phyloP scores from a whole-genome alignment of 805 yeast genomes.

The Candida fluviatilis region DNA sequence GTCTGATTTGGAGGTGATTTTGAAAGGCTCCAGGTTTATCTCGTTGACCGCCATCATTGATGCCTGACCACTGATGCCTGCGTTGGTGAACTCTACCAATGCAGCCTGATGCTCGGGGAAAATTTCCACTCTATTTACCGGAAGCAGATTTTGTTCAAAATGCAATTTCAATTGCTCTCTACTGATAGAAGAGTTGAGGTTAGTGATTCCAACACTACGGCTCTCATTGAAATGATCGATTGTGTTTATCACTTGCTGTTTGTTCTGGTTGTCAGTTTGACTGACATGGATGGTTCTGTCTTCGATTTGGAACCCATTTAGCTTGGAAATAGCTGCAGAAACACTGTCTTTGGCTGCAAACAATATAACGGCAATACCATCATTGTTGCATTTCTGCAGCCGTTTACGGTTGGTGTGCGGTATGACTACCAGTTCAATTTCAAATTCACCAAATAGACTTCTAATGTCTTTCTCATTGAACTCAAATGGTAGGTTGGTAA shows the following conservation, averaged over 20 bases:
- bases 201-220: constrained; percentile 17
- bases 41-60: constrained; percentile 32
- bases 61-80: constrained; percentile 49
- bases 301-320: constrained; percentile 39
- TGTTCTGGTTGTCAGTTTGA: constrained; percentile 20
- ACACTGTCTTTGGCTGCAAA: constrained; percentile 46
- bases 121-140: constrained; percentile 39
- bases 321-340: constrained; percentile 32
- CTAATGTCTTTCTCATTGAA: constrained; percentile 36
- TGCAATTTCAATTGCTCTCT: constrained; percentile 26
- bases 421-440: constrained; percentile 46
- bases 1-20: background rate
- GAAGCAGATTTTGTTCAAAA: constrained; percentile 26
- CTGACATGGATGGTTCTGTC: constrained; percentile 48
- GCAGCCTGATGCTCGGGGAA: constrained; percentile 47
- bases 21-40: background rate
- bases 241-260: constrained; percentile 13
- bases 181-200: constrained; percentile 32
- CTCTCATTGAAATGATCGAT: constrained; percentile 15
- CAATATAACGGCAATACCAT: constrained; percentile 65
- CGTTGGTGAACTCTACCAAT: constrained; percentile 42
- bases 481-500: constrained; percentile 35
- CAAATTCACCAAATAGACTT: constrained; percentile 38
- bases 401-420: constrained; percentile 39
- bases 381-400: constrained; percentile 34